These are phyloP conservation scores for Agrocybe pediades DNA, from an alignment of 768 basidiomycete genomes.

Conservation along the genomic window DNA sequence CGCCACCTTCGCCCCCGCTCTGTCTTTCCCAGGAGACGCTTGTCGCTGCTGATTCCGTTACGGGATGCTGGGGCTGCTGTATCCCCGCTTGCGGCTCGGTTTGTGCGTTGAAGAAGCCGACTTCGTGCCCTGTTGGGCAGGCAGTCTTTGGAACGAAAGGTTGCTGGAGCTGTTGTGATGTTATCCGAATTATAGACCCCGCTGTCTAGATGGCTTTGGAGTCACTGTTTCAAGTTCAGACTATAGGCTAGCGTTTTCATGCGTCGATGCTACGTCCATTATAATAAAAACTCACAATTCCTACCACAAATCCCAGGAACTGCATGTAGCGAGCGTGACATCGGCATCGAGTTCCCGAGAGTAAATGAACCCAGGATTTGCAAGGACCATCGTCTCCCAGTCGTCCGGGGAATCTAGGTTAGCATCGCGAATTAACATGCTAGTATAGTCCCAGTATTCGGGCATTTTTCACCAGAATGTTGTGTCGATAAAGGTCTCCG, in stretches of 20 bases:
- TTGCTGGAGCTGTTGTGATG: constrained; percentile 10
- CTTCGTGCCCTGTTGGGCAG: not conserved
- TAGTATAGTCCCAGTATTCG: constrained; percentile 5
- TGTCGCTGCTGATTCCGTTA: not conserved
- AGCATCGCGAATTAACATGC: not conserved
- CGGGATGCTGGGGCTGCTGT: constrained; percentile 10
- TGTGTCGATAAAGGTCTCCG: constrained; percentile 1
- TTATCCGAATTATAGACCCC: not conserved
- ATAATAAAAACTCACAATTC: too few relatives aligned
- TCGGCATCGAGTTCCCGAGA: not conserved
- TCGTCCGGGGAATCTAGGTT: not conserved
- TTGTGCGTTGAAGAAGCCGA: constrained; percentile 2
- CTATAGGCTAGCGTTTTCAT: too few relatives aligned
- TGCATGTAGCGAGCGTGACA: not conserved
- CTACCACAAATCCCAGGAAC: too few relatives aligned
- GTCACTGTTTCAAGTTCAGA: too few relatives aligned
- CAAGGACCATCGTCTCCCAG: not conserved
- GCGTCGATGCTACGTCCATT: too few relatives aligned
- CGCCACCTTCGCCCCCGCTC: not conserved
- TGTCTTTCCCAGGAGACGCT: constrained; percentile 5
- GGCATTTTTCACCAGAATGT: constrained; percentile 3
- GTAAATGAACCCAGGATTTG: not conserved
- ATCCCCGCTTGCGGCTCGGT: constrained; percentile 3
- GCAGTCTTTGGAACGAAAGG: constrained; percentile 2
- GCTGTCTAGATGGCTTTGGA: too few relatives aligned